phyloP scores from a whole-genome alignment of 1,284 basidiomycete species.

The Ustilago nuda region DNA sequence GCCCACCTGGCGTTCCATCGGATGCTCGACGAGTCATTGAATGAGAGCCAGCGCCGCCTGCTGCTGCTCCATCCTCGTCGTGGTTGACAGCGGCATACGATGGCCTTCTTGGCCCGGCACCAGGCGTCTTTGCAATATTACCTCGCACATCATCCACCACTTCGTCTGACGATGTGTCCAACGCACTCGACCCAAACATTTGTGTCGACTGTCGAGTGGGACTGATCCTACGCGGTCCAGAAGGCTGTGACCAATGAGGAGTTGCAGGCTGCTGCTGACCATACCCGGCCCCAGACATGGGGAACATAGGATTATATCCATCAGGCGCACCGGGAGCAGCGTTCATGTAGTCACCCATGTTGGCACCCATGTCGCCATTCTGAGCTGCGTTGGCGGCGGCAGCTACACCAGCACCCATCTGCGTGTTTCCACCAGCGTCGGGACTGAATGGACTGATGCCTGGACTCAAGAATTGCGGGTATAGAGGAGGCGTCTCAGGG shows the following conservation, averaged over 20 bases:
- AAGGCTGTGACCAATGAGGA: conserved; percentile 60
- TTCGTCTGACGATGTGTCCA: conserved; percentile 14
- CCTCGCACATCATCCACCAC: conserved; percentile 14
- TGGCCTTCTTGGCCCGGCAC: conserved; percentile 37
- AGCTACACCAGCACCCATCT: conserved; percentile 28
- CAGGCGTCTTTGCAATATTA: conserved; percentile 44
- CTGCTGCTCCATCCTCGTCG: neutral
- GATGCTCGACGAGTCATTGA: conserved; percentile 21
- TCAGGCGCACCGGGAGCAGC: conserved; percentile 44
- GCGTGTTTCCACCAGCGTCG: conserved; percentile 50
- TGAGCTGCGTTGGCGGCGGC: conserved; percentile 1
- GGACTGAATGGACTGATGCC: conserved; percentile 66
- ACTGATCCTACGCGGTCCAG: conserved; percentile 24
- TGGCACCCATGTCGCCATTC: neutral
- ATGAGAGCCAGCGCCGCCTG: neutral
- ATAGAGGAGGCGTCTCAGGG: conserved; percentile 70
- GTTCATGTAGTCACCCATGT: conserved; percentile 30
- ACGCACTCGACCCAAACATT: neutral
- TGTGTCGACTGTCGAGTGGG: conserved; percentile 13
- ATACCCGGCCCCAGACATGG: conserved; percentile 5
- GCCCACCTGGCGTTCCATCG: conserved; percentile 35
- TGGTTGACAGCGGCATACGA: conserved; percentile 14
- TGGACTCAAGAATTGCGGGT: conserved; percentile 69
- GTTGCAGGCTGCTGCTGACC: conserved; percentile 46
- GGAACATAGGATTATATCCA: conserved; percentile 54